A percentile compares a stretch with the other conserved stretches of the same genome.
Conservation (phyloP, 345 rosid species). For the Psidium friedrichsthalianum region DNA sequence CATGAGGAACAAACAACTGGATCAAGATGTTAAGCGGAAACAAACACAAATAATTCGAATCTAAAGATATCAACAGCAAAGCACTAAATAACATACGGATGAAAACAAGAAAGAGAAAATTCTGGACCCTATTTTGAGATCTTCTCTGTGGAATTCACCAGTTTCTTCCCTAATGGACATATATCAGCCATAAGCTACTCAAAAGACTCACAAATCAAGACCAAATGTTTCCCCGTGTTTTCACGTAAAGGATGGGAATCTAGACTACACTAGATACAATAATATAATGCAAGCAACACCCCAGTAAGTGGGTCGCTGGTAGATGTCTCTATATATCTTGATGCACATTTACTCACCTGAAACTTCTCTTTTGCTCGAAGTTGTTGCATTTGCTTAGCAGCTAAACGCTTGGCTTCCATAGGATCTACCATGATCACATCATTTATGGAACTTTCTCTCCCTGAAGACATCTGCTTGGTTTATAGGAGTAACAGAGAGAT, state of each 20-base stretch:
- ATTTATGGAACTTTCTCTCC: constrained; percentile 16
- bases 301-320: not conserved
- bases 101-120: not conserved
- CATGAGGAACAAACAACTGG: not conserved
- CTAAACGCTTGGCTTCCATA: constrained; percentile 74
- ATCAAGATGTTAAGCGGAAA: not conserved
- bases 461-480: constrained; percentile 28
- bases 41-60: not conserved
- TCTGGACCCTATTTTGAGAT: not conserved
- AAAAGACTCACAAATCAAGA: not conserved
- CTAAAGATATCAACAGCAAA: not conserved
- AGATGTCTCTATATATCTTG: not conserved
- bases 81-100: not conserved
- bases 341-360: constrained; percentile 25
- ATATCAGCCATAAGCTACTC: not conserved
- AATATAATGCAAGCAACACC: not conserved
- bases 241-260: not conserved
- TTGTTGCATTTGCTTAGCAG: constrained; percentile 60
- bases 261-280: not conserved
- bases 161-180: not conserved
- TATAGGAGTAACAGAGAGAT: not conserved
- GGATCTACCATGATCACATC: constrained; percentile 87
- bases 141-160: not conserved
- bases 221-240: not conserved
- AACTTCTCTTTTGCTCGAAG: constrained; percentile 51